Evolutionary conservation across 352 stramenopile species (phyloP), one percentile per base, ranked within the genome.

Genomic region (Phytopythium litorale): DNA sequence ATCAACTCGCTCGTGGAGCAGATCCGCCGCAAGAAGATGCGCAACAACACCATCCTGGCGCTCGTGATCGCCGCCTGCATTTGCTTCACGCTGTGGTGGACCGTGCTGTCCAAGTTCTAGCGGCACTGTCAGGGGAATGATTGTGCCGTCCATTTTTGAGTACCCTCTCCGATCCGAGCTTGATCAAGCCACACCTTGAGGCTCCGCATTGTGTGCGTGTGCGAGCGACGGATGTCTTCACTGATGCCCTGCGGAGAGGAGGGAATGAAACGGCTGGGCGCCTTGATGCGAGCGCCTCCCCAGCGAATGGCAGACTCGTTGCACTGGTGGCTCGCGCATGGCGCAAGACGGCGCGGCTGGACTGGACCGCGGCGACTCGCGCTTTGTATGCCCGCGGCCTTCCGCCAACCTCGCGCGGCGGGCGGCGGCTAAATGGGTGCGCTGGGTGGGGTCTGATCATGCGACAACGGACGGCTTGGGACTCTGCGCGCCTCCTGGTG

Each of bases 11-110:
- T 99, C 64, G 94, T 99, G 67, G 96, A 98, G 58, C 83, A 96
- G 68, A 99, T 99, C 67, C 84, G 87, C 45, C 89, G 94, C 72
- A 98, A 98, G 80, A 97, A 98, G 79, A 92, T 97, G 67, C 87
- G 91, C 67, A 98, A 99, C 84, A 98, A 99, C 75, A 96, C 87
- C 45, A 97, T 99, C 84, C 68, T 99, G 25, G 94, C 92, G 58
- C 85, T 97, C 49, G 94, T 99, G 50, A 98, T 99, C 70, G 94
- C 97, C 7, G 86, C 66, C 48, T 99, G 96, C 76, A 82, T 99
- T 63, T 96, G 97, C 66, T 99, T 99, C 63, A 98, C 93, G 38
- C 80, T 99, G 15, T 99, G 95, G 94, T 99, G 87, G 87, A 81
- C 81, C 40, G 78, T 96, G 58, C 70, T 96, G 49, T 91, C 79